Evolutionary conservation across 495 filamentous ascomycete genomes (phyloP).

Genomic region (Amphirosellinia nigrospora): DNA sequence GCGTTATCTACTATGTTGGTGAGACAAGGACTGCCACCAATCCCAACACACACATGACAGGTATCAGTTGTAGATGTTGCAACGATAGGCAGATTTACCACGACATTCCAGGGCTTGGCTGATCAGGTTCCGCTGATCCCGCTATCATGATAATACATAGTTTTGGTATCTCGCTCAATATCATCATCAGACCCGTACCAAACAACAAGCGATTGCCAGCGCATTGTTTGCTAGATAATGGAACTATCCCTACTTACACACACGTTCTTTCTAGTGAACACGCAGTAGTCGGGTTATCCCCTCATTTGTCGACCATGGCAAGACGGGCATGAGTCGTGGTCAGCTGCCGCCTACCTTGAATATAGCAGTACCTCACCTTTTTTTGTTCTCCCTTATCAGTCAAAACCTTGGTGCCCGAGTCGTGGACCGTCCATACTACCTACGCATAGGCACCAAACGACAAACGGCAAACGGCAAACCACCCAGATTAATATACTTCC

Average conservation of each 20-base stretch:
- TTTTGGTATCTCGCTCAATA: neutral
- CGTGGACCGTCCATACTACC: neutral
- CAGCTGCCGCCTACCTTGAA: neutral
- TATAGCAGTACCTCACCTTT: neutral
- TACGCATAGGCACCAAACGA: no score
- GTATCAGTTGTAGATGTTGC: conserved; percentile 4
- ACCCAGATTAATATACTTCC: neutral
- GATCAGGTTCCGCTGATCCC: conserved; percentile 26
- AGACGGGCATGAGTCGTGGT: conserved; percentile 19
- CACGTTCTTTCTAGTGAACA: neutral
- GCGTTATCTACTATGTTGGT: neutral
- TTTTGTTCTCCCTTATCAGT: conserved; percentile 4
- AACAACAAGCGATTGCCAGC: conserved; percentile 14
- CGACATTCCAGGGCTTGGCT: conserved; percentile 14
- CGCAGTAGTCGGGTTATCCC: neutral
- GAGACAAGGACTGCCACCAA: conserved; percentile 9
- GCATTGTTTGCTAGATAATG: neutral
- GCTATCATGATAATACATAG: neutral
- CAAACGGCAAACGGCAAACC: neutral
- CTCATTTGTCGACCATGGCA: neutral
- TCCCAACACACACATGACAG: conserved; percentile 19
- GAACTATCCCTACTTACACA: neutral
- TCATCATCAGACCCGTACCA: conserved; percentile 16
- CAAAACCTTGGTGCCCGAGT: conserved; percentile 1
- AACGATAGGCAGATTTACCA: conserved; percentile 4